Percentiles rank a stretch among this genome's conserved stretches.
Conservation (phyloP, 306 rosid species). For the barrel medic (Medicago truncatula) region DNA sequence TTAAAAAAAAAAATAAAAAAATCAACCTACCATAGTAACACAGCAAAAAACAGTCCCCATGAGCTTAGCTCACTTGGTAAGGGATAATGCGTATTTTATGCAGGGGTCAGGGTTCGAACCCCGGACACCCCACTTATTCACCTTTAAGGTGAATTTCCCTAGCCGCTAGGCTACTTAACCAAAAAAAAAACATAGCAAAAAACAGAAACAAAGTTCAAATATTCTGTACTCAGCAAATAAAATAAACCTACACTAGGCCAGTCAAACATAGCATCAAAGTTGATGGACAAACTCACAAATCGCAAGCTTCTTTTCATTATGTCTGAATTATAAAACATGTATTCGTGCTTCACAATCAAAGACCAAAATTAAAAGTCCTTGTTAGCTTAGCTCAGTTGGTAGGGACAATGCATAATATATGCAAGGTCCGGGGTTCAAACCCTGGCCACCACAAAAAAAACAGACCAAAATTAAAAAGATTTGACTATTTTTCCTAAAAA, state of each 20-base stretch:
- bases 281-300: constrained; percentile 3
- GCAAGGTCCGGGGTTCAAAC: too few relatives aligned
- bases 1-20: too few relatives aligned
- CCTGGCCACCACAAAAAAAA: too few relatives aligned
- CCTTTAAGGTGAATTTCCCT: too few relatives aligned
- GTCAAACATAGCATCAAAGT: background rate
- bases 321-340: background rate
- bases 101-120: too few relatives aligned
- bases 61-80: too few relatives aligned
- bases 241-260: background rate
- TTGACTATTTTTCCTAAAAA: background rate
- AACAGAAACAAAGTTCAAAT: background rate
- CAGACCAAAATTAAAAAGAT: background rate
- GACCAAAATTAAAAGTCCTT: too few relatives aligned
- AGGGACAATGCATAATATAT: too few relatives aligned
- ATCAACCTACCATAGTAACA: background rate
- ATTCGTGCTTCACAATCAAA: constrained; percentile 23
- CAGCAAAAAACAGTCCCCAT: background rate
- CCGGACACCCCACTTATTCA: too few relatives aligned
- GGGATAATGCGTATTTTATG: too few relatives aligned
- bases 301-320: constrained; percentile 13
- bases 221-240: background rate
- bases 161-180: too few relatives aligned
- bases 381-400: too few relatives aligned
- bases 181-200: constrained; percentile 1